A percentile compares a stretch with the other conserved stretches of the same genome.
Conservation (phyloP, 139 green algal species). For the Nannochloris sp. region DNA sequence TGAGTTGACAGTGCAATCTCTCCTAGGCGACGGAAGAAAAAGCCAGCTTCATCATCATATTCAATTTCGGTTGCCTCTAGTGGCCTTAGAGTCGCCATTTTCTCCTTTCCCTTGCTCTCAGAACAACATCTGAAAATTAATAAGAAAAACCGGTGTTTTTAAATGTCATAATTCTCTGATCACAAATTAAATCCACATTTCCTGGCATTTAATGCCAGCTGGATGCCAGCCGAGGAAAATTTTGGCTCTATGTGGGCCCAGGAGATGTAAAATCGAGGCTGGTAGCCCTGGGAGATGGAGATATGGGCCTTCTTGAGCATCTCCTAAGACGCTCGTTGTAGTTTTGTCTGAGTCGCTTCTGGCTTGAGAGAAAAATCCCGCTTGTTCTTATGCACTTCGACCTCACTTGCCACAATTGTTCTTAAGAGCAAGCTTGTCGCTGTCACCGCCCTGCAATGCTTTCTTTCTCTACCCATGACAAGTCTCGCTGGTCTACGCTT, state of each 20-base stretch:
- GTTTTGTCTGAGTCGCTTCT: neutral
- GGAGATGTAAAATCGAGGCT: too few species aligned
- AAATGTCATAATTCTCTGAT: neutral
- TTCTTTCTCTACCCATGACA: neutral
- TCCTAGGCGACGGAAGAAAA: slow-evolving; percentile 19
- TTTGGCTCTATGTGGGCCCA: neutral
- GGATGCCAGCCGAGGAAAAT: too few species aligned
- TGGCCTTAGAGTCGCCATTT: too few species aligned
- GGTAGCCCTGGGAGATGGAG: too few species aligned
- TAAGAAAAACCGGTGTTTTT: neutral
- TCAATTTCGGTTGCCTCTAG: neutral
- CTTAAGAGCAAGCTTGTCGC: neutral
- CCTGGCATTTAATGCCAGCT: neutral
- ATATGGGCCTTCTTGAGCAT: too few species aligned
- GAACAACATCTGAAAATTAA: neutral
- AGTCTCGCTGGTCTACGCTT: neutral
- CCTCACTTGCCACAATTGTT: neutral
- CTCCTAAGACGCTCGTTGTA: neutral
- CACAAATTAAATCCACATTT: neutral
- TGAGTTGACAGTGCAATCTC: slow-evolving; percentile 6
- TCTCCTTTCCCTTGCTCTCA: neutral
- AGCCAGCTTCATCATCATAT: slow-evolving; percentile 11
- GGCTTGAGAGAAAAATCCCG: neutral
- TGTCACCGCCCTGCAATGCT: neutral
- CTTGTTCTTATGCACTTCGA: neutral